Evolutionary conservation across 768 basidiomycete species (phyloP).

Genomic region (Rhodotorula kratochvilovae): DNA sequence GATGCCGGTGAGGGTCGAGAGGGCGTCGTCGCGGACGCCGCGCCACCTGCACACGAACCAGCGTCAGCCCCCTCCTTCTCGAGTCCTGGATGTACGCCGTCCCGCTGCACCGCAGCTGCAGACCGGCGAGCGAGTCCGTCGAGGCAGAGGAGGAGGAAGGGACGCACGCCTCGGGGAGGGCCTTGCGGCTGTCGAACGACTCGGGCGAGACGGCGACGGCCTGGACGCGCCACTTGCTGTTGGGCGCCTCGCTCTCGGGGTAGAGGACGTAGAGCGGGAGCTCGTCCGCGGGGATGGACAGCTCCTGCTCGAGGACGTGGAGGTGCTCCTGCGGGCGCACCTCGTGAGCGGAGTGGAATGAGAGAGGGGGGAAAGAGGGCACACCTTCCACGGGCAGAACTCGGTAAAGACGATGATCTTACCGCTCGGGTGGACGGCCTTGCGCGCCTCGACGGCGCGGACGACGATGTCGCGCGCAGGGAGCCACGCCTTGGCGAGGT

Average conservation of each 20-base stretch:
- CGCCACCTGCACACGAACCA: slow-evolving; percentile 59
- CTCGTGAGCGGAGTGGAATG: background rate
- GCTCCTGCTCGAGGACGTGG: slow-evolving; percentile 72
- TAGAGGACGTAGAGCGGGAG: slow-evolving; percentile 81
- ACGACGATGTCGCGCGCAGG: slow-evolving; percentile 78
- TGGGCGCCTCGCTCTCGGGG: slow-evolving; percentile 58
- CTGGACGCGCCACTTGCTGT: slow-evolving; percentile 74
- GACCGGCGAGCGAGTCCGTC: too few species aligned
- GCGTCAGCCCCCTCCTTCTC: too few species aligned
- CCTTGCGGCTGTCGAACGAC: slow-evolving; percentile 84
- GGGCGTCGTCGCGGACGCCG: slow-evolving; percentile 76
- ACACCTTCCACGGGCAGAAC: slow-evolving; percentile 77
- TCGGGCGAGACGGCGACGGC: slow-evolving; percentile 77
- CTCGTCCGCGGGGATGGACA: slow-evolving; percentile 51
- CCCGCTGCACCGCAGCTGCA: too few species aligned
- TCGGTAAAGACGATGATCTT: slow-evolving; percentile 72
- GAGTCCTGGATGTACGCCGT: too few species aligned
- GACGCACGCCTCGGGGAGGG: slow-evolving; percentile 68
- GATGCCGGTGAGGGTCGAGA: slow-evolving; percentile 69
- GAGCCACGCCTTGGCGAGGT: slow-evolving; percentile 84
- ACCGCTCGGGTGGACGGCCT: slow-evolving; percentile 63
- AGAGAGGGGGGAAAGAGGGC: slow-evolving; percentile 12
- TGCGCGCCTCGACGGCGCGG: slow-evolving; percentile 57
- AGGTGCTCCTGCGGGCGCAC: slow-evolving; percentile 66
- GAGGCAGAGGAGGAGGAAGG: background rate